Percentiles rank a stretch among this genome's conserved stretches.
phyloP scores from a whole-genome alignment of 1,284 basidiomycete genomes.

The Ceratobasidium sp. region DNA sequence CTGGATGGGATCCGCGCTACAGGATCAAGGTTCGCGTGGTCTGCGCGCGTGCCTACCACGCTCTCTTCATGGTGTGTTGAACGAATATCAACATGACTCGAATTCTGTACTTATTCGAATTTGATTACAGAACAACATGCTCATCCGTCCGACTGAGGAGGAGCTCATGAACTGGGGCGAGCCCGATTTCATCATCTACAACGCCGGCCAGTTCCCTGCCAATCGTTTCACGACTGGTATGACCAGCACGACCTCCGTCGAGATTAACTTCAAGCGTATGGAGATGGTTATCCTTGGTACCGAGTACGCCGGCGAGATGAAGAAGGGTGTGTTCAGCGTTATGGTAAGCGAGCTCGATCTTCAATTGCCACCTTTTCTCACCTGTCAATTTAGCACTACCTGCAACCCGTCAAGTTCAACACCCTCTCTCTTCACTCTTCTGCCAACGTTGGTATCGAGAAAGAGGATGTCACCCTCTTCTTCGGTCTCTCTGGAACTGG shows the following conservation, averaged over 20 bases:
- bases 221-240: constrained; percentile 99
- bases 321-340: constrained; percentile 99
- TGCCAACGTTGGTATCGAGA: constrained; percentile 92
- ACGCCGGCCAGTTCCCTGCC: constrained; percentile 99
- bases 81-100: constrained; percentile 11
- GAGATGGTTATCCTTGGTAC: constrained; percentile 99
- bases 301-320: constrained; percentile 99
- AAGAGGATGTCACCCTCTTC: constrained; percentile 97
- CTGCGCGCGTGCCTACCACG: constrained; percentile 98
- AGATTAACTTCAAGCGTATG: constrained; percentile 99
- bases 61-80: constrained; percentile 94
- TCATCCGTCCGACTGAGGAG: constrained; percentile 96
- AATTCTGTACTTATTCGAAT: constrained; percentile 13
- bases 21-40: constrained; percentile 99
- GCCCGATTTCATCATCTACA: constrained; percentile 99
- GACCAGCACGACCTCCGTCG: constrained; percentile 98
- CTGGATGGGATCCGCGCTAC: constrained; percentile 99
- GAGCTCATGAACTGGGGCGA: constrained; percentile 97
- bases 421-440: constrained; percentile 99
- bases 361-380: constrained; percentile 11
- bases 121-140: constrained; percentile 91
- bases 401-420: constrained; percentile 98
- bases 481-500: constrained; percentile 99
- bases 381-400: constrained; percentile 78
- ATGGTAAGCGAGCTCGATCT: constrained; percentile 71